A percentile compares a stretch with the other conserved stretches of the same genome.
Evolutionary conservation across 2,329 filamentous ascomycete genomes (phyloP).

Genomic region (Beauveria australis): DNA sequence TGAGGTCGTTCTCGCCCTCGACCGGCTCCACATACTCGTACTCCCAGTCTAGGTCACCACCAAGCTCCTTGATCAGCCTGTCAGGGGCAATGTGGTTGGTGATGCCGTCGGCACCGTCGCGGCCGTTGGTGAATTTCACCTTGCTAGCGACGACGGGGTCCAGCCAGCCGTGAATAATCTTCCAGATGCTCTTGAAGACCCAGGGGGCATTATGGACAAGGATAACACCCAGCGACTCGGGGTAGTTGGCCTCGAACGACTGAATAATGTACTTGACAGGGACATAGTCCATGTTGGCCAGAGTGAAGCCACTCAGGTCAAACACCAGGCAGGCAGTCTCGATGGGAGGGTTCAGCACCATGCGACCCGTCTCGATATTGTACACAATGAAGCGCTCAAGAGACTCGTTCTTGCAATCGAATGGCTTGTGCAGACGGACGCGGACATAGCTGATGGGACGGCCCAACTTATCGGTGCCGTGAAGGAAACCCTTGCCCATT

Average conservation of each 20-base stretch:
- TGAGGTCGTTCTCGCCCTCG: slow-evolving; percentile 48
- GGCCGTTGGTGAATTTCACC: slow-evolving; percentile 59
- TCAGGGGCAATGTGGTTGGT: slow-evolving; percentile 35
- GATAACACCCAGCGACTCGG: slow-evolving; percentile 61
- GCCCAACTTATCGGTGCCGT: slow-evolving; percentile 26
- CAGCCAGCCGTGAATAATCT: slow-evolving; percentile 65
- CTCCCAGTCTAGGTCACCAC: slow-evolving; percentile 63
- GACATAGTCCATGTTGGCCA: slow-evolving; percentile 70
- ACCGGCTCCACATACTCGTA: slow-evolving; percentile 58
- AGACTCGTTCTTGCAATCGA: slow-evolving; percentile 23
- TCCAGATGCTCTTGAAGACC: slow-evolving; percentile 53
- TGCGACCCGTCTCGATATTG: slow-evolving; percentile 27
- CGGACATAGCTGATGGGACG: slow-evolving; percentile 30
- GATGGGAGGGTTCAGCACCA: slow-evolving; percentile 12
- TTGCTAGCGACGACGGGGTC: slow-evolving; percentile 68
- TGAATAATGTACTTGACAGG: slow-evolving; percentile 75
- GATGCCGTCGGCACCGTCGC: slow-evolving; percentile 53
- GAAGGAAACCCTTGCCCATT: slow-evolving; percentile 30
- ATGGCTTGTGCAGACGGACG: slow-evolving; percentile 25
- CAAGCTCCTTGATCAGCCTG: slow-evolving; percentile 43
- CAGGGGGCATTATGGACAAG: slow-evolving; percentile 70
- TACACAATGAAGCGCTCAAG: slow-evolving; percentile 32
- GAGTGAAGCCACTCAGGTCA: slow-evolving; percentile 62
- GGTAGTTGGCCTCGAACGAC: slow-evolving; percentile 71
- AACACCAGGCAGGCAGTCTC: slow-evolving; percentile 46